Conservation (phyloP, 2,329 filamentous ascomycete species). For the Cercospora janseana region DNA sequence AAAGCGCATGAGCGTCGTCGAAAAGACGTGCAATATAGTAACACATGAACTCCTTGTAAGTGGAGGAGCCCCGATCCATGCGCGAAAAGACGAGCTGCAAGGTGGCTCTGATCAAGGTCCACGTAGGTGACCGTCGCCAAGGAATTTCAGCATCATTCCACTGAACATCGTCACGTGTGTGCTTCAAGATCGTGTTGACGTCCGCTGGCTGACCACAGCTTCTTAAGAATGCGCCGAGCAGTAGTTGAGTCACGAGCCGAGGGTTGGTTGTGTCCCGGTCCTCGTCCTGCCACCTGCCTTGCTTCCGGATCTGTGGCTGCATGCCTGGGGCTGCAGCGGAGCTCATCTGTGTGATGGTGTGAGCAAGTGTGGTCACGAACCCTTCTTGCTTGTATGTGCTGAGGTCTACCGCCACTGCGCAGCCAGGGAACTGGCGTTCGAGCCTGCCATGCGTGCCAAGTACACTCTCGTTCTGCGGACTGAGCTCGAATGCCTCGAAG, state of each 20-base stretch:
- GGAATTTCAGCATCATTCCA: conserved; percentile 49
- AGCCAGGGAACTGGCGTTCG: conserved; percentile 60
- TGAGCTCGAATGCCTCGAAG: conserved; percentile 63
- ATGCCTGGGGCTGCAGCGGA: conserved; percentile 18
- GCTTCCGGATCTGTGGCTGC: conserved; percentile 46
- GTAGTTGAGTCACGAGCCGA: conserved; percentile 56
- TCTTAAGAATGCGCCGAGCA: conserved; percentile 40
- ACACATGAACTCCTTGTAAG: no score
- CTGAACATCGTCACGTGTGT: conserved; percentile 61
- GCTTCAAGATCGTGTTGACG: conserved; percentile 49
- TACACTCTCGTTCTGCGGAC: conserved; percentile 53
- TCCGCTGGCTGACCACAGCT: conserved; percentile 3
- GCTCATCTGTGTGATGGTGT: conserved; percentile 25
- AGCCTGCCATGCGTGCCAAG: conserved; percentile 54
- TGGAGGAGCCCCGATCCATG: no score
- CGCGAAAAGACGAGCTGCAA: conserved; percentile 52
- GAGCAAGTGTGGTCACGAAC: conserved; percentile 19
- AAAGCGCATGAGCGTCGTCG: no score
- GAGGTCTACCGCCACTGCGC: conserved; percentile 43
- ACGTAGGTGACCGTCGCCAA: conserved; percentile 63
- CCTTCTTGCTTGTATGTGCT: conserved; percentile 32
- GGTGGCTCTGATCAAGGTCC: conserved; percentile 61
- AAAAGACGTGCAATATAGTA: no score
- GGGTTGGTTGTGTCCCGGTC: conserved; percentile 59
- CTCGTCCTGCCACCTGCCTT: conserved; percentile 51